Percentiles rank a stretch among this genome's conserved stretches.
Conservation (phyloP, 805 yeast genomes). For the Tetrapisispora iriomotensis region DNA sequence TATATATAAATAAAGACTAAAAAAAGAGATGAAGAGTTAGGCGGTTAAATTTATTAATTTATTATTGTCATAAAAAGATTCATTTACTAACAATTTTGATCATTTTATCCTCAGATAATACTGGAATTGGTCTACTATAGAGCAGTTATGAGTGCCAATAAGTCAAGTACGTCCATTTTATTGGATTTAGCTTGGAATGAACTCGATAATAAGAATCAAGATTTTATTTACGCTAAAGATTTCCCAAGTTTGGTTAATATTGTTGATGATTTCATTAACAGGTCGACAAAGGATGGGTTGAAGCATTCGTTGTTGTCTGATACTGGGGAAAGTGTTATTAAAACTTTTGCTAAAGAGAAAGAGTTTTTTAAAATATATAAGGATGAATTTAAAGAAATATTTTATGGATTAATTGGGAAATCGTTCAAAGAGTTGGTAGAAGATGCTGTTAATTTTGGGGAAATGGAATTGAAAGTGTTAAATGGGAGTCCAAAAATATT, state of each 20-base stretch:
- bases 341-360: constrained; percentile 24
- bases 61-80: neutral
- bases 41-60: too few species aligned
- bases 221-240: constrained; percentile 24
- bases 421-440: constrained; percentile 15
- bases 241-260: constrained; percentile 16
- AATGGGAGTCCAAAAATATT: neutral
- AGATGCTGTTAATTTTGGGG: constrained; percentile 1
- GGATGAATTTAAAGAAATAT: constrained; percentile 26
- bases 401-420: constrained; percentile 27
- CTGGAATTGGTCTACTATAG: too few species aligned
- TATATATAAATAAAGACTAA: too few species aligned
- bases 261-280: constrained; percentile 11
- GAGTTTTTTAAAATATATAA: constrained; percentile 26
- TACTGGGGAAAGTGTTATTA: constrained; percentile 14
- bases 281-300: constrained; percentile 3
- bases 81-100: neutral
- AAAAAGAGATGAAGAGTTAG: too few species aligned
- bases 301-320: constrained; percentile 19
- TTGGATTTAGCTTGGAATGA: constrained; percentile 20
- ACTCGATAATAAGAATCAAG: constrained; percentile 13
- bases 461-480: neutral
- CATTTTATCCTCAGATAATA: neutral
- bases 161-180: constrained; percentile 3
- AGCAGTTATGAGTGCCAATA: neutral